Evolutionary conservation across 2,329 filamentous ascomycete species (phyloP).

Genomic region (Cladosporium halotolerans): DNA sequence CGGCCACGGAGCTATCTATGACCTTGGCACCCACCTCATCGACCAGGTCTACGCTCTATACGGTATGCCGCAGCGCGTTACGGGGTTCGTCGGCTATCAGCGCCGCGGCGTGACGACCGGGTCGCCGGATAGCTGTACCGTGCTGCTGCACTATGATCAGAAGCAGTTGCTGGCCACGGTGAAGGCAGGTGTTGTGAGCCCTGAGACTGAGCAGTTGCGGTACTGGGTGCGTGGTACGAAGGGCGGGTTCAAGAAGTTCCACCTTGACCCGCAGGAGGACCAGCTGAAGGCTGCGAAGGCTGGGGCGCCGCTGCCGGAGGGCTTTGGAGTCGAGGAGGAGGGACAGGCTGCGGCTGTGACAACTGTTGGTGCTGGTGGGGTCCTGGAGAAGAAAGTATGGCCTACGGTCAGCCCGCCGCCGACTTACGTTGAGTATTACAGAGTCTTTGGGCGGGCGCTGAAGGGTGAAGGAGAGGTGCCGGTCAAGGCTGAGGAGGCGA

Average conservation of each 20-base stretch:
- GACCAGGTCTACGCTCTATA: slow-evolving; percentile 69
- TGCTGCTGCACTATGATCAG: slow-evolving; percentile 58
- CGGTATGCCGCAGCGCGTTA: slow-evolving; percentile 61
- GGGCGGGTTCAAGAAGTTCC: slow-evolving; percentile 67
- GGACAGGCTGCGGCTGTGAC: slow-evolving; percentile 55
- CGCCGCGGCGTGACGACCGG: slow-evolving; percentile 52
- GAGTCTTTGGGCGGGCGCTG: slow-evolving; percentile 47
- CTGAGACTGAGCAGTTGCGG: slow-evolving; percentile 62
- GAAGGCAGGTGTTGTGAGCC: slow-evolving; percentile 63
- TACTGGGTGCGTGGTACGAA: slow-evolving; percentile 72
- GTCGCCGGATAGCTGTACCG: slow-evolving; percentile 49
- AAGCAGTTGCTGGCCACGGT: slow-evolving; percentile 60
- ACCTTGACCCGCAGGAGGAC: slow-evolving; percentile 69
- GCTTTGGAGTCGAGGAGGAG: slow-evolving; percentile 59
- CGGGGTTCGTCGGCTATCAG: slow-evolving; percentile 62
- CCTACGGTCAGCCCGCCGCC: slow-evolving; percentile 58
- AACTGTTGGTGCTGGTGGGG: slow-evolving; percentile 38
- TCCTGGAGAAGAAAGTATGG: slow-evolving; percentile 43
- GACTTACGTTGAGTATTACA: slow-evolving; percentile 66
- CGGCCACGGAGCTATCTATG: slow-evolving; percentile 64
- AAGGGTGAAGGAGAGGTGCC: slow-evolving; percentile 47
- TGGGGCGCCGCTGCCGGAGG: slow-evolving; percentile 52
- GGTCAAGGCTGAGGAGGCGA: slow-evolving; percentile 48
- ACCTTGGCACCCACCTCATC: slow-evolving; percentile 69
- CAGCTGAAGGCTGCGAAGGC: slow-evolving; percentile 56